Conservation (phyloP, 495 filamentous ascomycete genomes). For the Penicillium desertorum region DNA sequence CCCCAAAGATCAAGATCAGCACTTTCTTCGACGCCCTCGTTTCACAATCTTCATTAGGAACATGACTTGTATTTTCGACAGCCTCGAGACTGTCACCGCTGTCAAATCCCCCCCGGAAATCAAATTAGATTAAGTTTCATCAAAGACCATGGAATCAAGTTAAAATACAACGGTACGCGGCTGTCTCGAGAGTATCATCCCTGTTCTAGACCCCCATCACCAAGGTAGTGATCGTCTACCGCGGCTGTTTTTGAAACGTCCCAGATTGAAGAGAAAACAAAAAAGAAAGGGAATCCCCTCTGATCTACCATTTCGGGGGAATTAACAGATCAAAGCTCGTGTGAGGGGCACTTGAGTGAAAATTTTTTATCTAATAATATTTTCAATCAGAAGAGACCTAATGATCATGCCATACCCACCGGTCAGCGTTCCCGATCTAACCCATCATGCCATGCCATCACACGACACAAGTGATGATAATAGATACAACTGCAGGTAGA, state of each 20-base stretch:
- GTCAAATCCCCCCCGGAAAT: constrained; percentile 24
- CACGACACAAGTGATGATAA: background rate
- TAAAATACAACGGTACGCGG: background rate
- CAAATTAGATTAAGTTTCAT: constrained; percentile 20
- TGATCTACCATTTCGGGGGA: background rate
- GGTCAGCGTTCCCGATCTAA: constrained; percentile 3
- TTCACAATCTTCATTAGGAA: background rate
- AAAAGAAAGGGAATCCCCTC: background rate
- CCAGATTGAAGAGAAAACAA: constrained; percentile 10
- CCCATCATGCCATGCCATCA: constrained; percentile 25
- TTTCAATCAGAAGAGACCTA: constrained; percentile 10
- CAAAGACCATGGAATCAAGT: constrained; percentile 8
- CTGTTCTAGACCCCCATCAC: constrained; percentile 14
- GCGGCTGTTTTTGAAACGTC: constrained; percentile 25
- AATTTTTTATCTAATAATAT: background rate
- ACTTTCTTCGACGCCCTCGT: background rate
- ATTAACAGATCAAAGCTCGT: background rate
- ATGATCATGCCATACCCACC: constrained; percentile 23
- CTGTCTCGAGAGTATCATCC: background rate
- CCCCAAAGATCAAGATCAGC: background rate
- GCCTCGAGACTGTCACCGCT: constrained; percentile 5
- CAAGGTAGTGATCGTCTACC: constrained; percentile 15
- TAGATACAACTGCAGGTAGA: background rate
- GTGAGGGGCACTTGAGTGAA: background rate
- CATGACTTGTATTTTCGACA: background rate